Evolutionary conservation across 176 grass and related monocot species (phyloP).

Genomic region (Ananas comosus): DNA sequence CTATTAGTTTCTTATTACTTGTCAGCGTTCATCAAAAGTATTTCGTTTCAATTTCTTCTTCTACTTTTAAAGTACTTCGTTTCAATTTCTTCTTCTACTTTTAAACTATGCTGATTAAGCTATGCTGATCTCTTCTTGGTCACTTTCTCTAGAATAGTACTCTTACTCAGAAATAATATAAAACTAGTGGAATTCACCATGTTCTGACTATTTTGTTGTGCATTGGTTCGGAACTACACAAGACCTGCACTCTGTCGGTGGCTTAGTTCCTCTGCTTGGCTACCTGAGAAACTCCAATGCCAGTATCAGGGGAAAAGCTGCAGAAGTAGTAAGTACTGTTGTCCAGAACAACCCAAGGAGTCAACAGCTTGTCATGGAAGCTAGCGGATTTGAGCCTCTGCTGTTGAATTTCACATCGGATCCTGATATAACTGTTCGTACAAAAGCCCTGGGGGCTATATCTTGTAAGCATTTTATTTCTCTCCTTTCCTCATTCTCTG

Average conservation of each 20-base stretch:
- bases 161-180: no score
- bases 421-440: constrained; percentile 72
- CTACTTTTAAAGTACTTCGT: no score
- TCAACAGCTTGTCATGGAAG: constrained; percentile 88
- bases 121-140: no score
- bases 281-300: constrained; percentile 74
- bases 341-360: constrained; percentile 95
- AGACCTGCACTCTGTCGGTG: constrained; percentile 90
- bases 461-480: constrained; percentile 47
- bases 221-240: no score
- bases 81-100: no score
- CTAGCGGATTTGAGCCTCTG: constrained; percentile 81
- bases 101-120: no score
- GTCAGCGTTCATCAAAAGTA: no score
- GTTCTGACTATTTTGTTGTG: no score
- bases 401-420: constrained; percentile 78
- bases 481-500: not conserved
- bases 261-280: constrained; percentile 68
- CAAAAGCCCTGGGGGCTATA: constrained; percentile 83
- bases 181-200: no score
- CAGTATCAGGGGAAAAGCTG: constrained; percentile 74
- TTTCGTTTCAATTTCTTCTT: no score
- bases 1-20: no score
- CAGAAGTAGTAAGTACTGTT: constrained; percentile 82
- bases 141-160: no score